Conservation (phyloP, 2,329 filamentous ascomycete genomes). For the Tympanopsis confertula region DNA sequence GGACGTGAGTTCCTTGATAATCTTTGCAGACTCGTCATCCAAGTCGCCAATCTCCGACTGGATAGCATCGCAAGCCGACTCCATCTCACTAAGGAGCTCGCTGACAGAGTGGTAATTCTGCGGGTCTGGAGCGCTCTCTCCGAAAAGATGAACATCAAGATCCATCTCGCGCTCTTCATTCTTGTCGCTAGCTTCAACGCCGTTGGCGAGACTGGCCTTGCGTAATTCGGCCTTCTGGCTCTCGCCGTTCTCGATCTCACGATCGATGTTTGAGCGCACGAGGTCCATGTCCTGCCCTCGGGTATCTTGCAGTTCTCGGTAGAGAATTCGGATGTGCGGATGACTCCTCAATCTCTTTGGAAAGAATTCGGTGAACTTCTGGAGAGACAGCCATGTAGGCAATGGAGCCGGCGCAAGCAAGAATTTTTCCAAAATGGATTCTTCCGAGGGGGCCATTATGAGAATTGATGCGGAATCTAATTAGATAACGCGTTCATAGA, state of each 20-base stretch:
- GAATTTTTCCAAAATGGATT: constrained; percentile 40
- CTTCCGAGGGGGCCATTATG: constrained; percentile 23
- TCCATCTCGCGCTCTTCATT: constrained; percentile 15
- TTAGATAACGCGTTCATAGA: no score
- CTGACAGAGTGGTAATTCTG: constrained; percentile 3
- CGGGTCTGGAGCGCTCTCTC: constrained; percentile 1
- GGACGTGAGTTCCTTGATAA: constrained; percentile 28
- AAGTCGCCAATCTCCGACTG: constrained; percentile 34
- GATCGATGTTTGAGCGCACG: constrained; percentile 33
- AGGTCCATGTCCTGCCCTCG: constrained; percentile 38
- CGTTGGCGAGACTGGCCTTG: constrained; percentile 8
- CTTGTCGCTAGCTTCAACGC: constrained; percentile 13
- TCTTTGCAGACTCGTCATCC: constrained; percentile 28
- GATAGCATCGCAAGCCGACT: constrained; percentile 32
- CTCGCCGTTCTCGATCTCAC: constrained; percentile 18
- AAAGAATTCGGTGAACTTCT: constrained; percentile 43
- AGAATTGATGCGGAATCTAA: constrained; percentile 15
- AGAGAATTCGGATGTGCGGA: constrained; percentile 38
- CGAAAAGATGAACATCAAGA: constrained; percentile 6
- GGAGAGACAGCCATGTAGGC: constrained; percentile 37
- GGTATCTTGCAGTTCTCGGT: constrained; percentile 40
- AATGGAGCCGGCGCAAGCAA: constrained; percentile 41
- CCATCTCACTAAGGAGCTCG: constrained; percentile 23
- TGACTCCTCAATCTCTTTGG: constrained; percentile 34
- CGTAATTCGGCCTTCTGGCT: constrained; percentile 11